Evolutionary conservation across 148 eudicot species (phyloP).

Genomic region (Nyssa sinensis): DNA sequence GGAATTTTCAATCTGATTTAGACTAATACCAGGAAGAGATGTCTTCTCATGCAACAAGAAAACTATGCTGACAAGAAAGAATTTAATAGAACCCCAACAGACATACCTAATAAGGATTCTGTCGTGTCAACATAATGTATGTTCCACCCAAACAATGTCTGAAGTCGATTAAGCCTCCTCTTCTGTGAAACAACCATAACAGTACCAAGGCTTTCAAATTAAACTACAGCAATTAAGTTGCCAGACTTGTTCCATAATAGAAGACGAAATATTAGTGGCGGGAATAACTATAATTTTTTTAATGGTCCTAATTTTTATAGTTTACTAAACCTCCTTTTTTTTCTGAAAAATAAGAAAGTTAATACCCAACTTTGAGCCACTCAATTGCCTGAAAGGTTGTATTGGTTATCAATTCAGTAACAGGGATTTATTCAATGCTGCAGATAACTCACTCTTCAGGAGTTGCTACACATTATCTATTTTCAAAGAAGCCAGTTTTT

Average conservation of each 20-base stretch:
- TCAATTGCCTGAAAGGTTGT: no score
- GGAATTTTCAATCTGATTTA: background rate
- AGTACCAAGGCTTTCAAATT: background rate
- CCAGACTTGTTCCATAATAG: background rate
- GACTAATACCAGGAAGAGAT: background rate
- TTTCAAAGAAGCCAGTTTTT: background rate
- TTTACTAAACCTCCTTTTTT: no score
- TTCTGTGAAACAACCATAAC: conserved; percentile 40
- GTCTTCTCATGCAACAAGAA: background rate
- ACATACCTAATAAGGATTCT: conserved; percentile 54
- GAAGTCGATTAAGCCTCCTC: conserved; percentile 71
- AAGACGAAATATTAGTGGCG: no score
- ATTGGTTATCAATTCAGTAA: no score
- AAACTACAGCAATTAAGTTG: background rate
- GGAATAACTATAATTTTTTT: no score
- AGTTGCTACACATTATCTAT: no score
- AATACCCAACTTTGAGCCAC: no score
- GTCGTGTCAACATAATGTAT: conserved; percentile 79
- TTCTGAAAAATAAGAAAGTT: no score
- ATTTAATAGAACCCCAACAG: background rate
- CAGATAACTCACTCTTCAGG: background rate
- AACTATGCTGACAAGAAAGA: background rate
- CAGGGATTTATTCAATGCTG: background rate
- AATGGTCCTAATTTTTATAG: no score
- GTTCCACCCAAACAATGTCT: conserved; percentile 73